A percentile compares a stretch with the other conserved stretches of the same genome.
Conservation (phyloP, 2,329 filamentous ascomycete genomes). For the Alternaria rosae region DNA sequence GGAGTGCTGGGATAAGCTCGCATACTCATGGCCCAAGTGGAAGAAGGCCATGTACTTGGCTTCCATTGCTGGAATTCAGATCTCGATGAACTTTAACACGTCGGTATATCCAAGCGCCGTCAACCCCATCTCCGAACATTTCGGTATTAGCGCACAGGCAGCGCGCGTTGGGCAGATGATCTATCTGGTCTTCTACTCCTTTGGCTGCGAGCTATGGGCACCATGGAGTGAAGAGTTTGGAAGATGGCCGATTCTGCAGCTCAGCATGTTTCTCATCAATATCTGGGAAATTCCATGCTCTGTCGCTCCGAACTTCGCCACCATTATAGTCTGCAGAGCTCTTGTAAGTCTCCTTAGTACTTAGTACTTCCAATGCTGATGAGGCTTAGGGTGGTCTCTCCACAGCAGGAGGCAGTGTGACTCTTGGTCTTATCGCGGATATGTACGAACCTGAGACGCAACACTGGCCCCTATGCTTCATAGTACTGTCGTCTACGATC, state of each 20-base stretch:
- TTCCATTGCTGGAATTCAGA: constrained; percentile 62
- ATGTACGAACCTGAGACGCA: constrained; percentile 65
- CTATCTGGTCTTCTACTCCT: constrained; percentile 80
- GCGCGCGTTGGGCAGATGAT: constrained; percentile 35
- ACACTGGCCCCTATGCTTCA: constrained; percentile 67
- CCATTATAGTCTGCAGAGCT: constrained; percentile 67
- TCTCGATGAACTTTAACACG: constrained; percentile 65
- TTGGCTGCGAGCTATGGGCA: constrained; percentile 86
- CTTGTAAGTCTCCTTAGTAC: constrained; percentile 61
- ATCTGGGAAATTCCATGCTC: constrained; percentile 72
- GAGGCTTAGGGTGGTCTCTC: constrained; percentile 42
- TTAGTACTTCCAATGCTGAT: constrained; percentile 65
- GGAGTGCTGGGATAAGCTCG: constrained; percentile 57
- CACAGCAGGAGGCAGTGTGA: constrained; percentile 69
- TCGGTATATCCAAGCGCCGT: constrained; percentile 63
- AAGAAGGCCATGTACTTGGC: constrained; percentile 62
- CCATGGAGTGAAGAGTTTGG: constrained; percentile 79
- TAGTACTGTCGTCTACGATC: constrained; percentile 60
- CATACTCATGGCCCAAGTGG: constrained; percentile 55
- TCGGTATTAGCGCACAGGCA: constrained; percentile 50
- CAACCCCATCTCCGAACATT: constrained; percentile 64
- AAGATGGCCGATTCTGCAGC: constrained; percentile 62
- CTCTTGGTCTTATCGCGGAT: constrained; percentile 68
- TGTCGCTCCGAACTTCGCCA: constrained; percentile 68
- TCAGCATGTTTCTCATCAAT: constrained; percentile 68